Conservation (phyloP, 805 yeast genomes). For the Spathaspora girioi region DNA sequence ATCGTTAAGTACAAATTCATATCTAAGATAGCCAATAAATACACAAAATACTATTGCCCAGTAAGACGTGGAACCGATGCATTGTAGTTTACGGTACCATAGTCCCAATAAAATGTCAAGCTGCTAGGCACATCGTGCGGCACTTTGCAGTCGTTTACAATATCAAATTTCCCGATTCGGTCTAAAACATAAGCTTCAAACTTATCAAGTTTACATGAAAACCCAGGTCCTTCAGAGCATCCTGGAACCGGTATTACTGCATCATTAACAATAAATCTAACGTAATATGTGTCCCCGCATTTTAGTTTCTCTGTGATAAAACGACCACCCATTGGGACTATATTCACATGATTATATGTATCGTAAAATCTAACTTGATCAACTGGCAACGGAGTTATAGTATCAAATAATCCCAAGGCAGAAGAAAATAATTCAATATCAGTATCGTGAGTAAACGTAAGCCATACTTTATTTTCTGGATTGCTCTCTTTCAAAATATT, state of each 20-base stretch:
- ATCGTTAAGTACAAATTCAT: not conserved
- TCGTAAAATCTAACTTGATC: constrained; percentile 45
- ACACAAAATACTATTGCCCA: not conserved
- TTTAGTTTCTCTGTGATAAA: constrained; percentile 33
- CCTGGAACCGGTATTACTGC: constrained; percentile 34
- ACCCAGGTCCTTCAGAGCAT: constrained; percentile 40
- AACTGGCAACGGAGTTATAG: constrained; percentile 41
- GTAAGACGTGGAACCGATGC: constrained; percentile 7
- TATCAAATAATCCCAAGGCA: constrained; percentile 57
- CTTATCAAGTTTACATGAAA: constrained; percentile 36
- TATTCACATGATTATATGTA: constrained; percentile 40
- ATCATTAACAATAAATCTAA: constrained; percentile 37
- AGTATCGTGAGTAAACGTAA: constrained; percentile 75
- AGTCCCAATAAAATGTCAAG: constrained; percentile 43
- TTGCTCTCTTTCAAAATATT: constrained; percentile 40
- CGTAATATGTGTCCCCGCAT: constrained; percentile 27
- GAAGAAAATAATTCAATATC: constrained; percentile 59
- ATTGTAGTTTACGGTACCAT: constrained; percentile 10
- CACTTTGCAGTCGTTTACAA: constrained; percentile 25
- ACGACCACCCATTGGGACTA: constrained; percentile 41
- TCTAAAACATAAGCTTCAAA: constrained; percentile 27
- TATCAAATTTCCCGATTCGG: constrained; percentile 24
- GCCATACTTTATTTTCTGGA: constrained; percentile 52
- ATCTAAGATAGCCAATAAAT: not conserved
- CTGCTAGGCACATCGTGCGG: constrained; percentile 18